Evolutionary conservation across 345 rosid species (phyloP).

Genomic region (Eucalyptus brandiana): DNA sequence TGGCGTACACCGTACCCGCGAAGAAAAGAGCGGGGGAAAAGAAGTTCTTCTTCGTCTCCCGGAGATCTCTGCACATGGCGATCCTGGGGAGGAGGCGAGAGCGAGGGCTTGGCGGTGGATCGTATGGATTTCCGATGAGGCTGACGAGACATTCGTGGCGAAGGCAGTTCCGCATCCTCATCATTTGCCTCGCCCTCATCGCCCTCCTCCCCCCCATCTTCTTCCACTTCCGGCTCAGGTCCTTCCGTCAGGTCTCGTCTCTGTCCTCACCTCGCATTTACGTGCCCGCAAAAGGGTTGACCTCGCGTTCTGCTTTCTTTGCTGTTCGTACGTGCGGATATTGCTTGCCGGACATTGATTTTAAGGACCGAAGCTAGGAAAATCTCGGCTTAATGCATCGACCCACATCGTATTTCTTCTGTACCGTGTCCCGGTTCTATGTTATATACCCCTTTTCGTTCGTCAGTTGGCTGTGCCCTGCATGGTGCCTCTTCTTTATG

Average conservation of each 20-base stretch:
- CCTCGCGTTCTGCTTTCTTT: not conserved
- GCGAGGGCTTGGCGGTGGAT: not conserved
- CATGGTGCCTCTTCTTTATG: not conserved
- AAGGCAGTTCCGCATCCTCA: slow-evolving; percentile 35
- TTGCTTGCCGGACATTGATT: not conserved
- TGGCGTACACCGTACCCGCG: not conserved
- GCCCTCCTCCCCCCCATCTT: slow-evolving; percentile 73
- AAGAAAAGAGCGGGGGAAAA: not conserved
- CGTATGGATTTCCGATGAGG: not conserved
- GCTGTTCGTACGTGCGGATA: not conserved
- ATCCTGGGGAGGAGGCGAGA: not conserved
- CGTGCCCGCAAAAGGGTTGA: not conserved
- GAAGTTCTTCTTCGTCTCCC: not conserved
- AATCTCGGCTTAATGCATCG: not conserved
- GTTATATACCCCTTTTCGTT: not conserved
- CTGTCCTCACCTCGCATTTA: not conserved
- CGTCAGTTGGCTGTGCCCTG: not conserved
- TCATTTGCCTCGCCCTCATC: slow-evolving; percentile 31
- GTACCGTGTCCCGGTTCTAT: not conserved
- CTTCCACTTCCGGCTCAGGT: slow-evolving; percentile 81
- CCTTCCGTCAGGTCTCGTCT: slow-evolving; percentile 38
- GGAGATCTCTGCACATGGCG: not conserved
- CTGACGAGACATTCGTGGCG: not conserved
- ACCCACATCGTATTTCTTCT: not conserved
- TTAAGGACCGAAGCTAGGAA: not conserved